phyloP scores from a whole-genome alignment of 1,284 basidiomycete species.

The Naganishia albida region DNA sequence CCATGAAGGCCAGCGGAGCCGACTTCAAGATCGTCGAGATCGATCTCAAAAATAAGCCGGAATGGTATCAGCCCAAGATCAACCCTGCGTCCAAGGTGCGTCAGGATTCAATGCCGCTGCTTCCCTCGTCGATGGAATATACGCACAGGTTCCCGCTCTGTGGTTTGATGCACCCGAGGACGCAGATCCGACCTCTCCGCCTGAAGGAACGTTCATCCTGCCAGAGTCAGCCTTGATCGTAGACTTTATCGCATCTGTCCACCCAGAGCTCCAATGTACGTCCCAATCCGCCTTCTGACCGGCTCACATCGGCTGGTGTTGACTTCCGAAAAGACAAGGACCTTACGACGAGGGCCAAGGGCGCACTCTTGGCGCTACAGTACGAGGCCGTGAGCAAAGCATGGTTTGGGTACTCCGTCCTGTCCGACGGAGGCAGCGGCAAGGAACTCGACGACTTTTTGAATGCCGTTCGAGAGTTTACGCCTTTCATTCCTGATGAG shows the following conservation, averaged over 20 bases:
- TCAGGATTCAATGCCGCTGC: background rate
- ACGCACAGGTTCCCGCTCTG: conserved; percentile 59
- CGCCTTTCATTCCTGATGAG: conserved; percentile 23
- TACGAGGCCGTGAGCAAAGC: conserved; percentile 57
- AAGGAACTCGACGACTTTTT: conserved; percentile 24
- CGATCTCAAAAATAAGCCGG: conserved; percentile 64
- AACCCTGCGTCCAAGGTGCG: conserved; percentile 66
- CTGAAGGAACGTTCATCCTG: conserved; percentile 59
- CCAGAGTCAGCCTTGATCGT: conserved; percentile 63
- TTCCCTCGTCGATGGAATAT: background rate
- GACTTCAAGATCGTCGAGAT: conserved; percentile 60
- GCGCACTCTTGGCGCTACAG: conserved; percentile 59
- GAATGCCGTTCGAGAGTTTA: conserved; percentile 17
- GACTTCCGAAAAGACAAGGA: conserved; percentile 47
- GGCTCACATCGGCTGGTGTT: background rate
- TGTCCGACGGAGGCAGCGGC: conserved; percentile 26
- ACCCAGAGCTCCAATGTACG: conserved; percentile 45
- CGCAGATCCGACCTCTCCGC: conserved; percentile 33
- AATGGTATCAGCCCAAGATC: conserved; percentile 60
- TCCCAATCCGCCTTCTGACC: conserved; percentile 54
- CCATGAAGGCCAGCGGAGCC: conserved; percentile 61
- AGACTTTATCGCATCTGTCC: conserved; percentile 65
- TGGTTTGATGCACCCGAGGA: conserved; percentile 63
- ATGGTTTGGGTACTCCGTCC: conserved; percentile 19
- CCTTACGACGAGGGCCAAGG: conserved; percentile 61